These are phyloP conservation scores for Wickerhamiella kazuoi DNA, from an alignment of 805 yeast species.

Conservation along the genomic window DNA sequence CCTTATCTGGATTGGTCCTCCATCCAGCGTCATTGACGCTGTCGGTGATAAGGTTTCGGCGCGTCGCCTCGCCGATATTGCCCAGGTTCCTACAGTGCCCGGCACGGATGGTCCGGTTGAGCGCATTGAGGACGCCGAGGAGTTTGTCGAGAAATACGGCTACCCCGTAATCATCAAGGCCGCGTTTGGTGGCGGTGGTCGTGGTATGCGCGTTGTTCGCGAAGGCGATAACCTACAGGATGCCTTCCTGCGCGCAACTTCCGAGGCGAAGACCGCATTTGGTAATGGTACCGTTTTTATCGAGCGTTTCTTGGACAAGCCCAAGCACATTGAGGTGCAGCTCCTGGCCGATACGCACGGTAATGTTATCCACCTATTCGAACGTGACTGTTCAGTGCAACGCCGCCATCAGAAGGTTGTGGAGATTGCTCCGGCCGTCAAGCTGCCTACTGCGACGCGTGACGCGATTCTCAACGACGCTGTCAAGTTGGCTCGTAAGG, in stretches of 20 bases:
- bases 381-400: slow-evolving; percentile 98
- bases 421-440: slow-evolving; percentile 94
- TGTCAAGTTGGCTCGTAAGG: slow-evolving; percentile 72
- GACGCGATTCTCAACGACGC: slow-evolving; percentile 91
- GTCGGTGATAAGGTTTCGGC: slow-evolving; percentile 97
- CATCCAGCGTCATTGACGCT: slow-evolving; percentile 68
- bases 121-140: slow-evolving; percentile 54
- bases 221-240: slow-evolving; percentile 88
- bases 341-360: slow-evolving; percentile 86
- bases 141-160: slow-evolving; percentile 69
- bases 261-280: slow-evolving; percentile 89
- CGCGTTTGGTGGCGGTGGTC: slow-evolving; percentile 99
- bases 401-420: slow-evolving; percentile 98
- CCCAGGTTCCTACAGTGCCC: slow-evolving; percentile 84
- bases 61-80: slow-evolving; percentile 63
- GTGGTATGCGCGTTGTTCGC: slow-evolving; percentile 98
- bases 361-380: slow-evolving; percentile 86
- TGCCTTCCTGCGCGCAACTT: slow-evolving; percentile 82
- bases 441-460: slow-evolving; percentile 64
- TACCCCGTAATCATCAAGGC: slow-evolving; percentile 96
- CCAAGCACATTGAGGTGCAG: slow-evolving; percentile 97
- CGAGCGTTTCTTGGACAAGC: slow-evolving; percentile 85
- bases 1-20: slow-evolving; percentile 92
- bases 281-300: slow-evolving; percentile 98
- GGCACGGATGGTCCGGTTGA: slow-evolving; percentile 97